Evolutionary conservation across 73 alveolate genomes (phyloP), one percentile per base, ranked within the genome.

Genomic region (Tetrahymena borealis): DNA sequence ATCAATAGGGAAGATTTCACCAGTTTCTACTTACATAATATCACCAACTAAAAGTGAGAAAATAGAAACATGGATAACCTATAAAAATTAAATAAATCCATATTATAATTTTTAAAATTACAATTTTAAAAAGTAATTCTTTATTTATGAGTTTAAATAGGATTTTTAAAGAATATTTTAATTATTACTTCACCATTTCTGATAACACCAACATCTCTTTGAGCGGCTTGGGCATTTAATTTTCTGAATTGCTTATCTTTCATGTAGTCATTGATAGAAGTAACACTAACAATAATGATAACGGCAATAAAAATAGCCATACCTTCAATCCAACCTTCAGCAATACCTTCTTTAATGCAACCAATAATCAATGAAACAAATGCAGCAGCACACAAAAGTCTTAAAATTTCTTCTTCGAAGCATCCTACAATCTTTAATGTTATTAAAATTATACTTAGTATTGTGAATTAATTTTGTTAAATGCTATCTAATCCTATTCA

Each of bases 261-360:
- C 78, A 95, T 93, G 93, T 96, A 97, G 94, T 98, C 96, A 95
- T 97, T 98, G 39, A 97, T 97, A 32, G 99, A 96, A 32, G 98
- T 97, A 20, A 98, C 98, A 33, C 98, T 79, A 36, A 98, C 99
- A 32, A 98, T 98, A 39, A 98, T 97, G 42, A 98, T 91, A 60
- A 98, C 97, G 38, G 99, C 99, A 32, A 96, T 91, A 91, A 97
- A 97, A 31, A 98, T 97, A 32, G 99, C 99, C 94, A 97, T 94
- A 20, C 99, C 99, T 94, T 98, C 99, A 79, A 97, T 97, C 99
- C 99, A 98, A 31, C 99, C 99, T 90, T 96, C 94, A 39, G 92
- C 93, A 91, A 95, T 78, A 79, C 99, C 99, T 94, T 98, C 99
- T 93, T 98, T 97, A 94, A 97, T 95, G 36, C 97, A 96, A 11